Conservation (phyloP, 495 filamentous ascomycete genomes). For the Penicillium macrosclerotiorum region DNA sequence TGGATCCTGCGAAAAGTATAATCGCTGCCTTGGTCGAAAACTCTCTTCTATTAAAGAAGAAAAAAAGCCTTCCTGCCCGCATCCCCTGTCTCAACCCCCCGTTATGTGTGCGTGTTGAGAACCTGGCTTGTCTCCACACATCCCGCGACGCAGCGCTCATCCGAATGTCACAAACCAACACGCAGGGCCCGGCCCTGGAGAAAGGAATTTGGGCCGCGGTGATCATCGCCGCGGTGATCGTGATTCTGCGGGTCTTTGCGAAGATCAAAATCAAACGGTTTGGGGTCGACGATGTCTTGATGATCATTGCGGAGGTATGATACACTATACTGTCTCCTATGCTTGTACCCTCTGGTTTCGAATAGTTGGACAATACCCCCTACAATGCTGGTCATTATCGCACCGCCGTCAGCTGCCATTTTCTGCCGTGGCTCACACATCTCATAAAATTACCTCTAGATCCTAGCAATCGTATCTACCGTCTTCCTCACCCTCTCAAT, state of each 20-base stretch:
- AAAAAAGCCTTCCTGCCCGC: too few species aligned
- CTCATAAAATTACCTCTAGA: constrained; percentile 10
- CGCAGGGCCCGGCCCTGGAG: constrained; percentile 21
- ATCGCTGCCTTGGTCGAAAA: too few species aligned
- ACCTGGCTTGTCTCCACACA: neutral
- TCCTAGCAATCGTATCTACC: constrained; percentile 24
- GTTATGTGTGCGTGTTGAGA: too few species aligned
- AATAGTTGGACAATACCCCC: too few species aligned
- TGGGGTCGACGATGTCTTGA: constrained; percentile 34
- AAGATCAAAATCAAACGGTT: constrained; percentile 38
- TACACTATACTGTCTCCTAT: too few species aligned
- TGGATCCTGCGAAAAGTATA: too few species aligned
- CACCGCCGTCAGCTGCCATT: too few species aligned
- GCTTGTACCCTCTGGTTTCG: too few species aligned
- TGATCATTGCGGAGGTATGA: constrained; percentile 34
- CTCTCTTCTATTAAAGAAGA: too few species aligned
- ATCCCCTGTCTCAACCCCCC: too few species aligned
- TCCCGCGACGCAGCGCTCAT: neutral
- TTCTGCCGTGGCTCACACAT: neutral
- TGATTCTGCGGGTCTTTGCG: constrained; percentile 31
- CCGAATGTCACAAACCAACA: constrained; percentile 13
- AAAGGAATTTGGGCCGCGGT: constrained; percentile 34
- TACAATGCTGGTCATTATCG: too few species aligned
- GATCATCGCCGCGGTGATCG: constrained; percentile 33
- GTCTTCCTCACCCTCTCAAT: constrained; percentile 28